These are phyloP conservation scores for Panicum miliaceum DNA, from an alignment of 176 grass and related monocot genomes.

Conservation along the genomic window DNA sequence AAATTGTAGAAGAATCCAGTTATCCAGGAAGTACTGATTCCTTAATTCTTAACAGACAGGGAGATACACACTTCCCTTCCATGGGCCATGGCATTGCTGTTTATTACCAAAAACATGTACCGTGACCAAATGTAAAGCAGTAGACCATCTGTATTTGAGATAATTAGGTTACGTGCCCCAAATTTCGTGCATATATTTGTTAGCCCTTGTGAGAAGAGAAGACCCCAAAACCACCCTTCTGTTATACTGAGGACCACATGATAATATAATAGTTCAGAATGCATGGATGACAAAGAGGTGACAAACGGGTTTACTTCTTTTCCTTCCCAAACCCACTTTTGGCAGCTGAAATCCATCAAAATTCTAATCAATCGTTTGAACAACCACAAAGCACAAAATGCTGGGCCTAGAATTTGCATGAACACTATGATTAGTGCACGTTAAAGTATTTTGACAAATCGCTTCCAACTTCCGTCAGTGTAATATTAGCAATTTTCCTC, in stretches of 20 bases:
- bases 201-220: conserved; percentile 9
- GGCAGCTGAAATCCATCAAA: conserved; percentile 9
- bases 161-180: neutral
- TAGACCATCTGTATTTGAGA: conserved; percentile 5
- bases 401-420: conserved; percentile 2
- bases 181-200: conserved; percentile 8
- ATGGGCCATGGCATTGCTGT: neutral
- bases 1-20: conserved; percentile 16
- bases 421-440: neutral
- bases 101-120: conserved; percentile 12
- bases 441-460: neutral
- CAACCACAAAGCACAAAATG: neutral
- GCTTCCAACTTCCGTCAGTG: neutral
- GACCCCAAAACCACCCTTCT: neutral
- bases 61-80: neutral
- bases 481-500: neutral
- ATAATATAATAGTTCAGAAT: neutral
- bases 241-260: neutral
- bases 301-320: neutral
- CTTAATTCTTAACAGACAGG: conserved; percentile 12
- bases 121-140: neutral
- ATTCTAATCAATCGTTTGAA: conserved; percentile 1
- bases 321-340: neutral
- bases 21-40: conserved; percentile 18
- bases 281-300: conserved; percentile 18